Evolutionary conservation across 371 early-diverging fungal species (phyloP).

Genomic region (Mortierella sp.): DNA sequence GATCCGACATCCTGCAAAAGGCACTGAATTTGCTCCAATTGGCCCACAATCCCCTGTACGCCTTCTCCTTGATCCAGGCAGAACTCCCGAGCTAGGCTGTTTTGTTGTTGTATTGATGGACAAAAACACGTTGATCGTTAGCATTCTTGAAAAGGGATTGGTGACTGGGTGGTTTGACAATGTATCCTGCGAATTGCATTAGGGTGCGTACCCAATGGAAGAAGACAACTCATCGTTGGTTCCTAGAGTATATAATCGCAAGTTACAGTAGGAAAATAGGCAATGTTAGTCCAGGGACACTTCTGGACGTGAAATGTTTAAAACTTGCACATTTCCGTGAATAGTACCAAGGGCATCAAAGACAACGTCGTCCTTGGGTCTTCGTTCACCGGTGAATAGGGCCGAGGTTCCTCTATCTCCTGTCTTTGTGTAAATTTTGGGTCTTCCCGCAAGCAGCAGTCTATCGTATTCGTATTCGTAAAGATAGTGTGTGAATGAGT

Average conservation of each 20-base stretch:
- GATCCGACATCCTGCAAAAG: slow-evolving; percentile 90
- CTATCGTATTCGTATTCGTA: slow-evolving; percentile 6
- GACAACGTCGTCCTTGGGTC: slow-evolving; percentile 86
- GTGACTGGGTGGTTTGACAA: neutral
- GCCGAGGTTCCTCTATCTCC: slow-evolving; percentile 96
- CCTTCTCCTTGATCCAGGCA: slow-evolving; percentile 78
- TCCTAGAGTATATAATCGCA: slow-evolving; percentile 44
- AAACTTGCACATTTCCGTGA: too few species aligned
- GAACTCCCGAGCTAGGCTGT: slow-evolving; percentile 78
- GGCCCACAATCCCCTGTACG: slow-evolving; percentile 40
- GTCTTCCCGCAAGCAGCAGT: slow-evolving; percentile 34
- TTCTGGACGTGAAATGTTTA: too few species aligned
- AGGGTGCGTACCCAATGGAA: slow-evolving; percentile 37
- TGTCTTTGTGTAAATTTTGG: slow-evolving; percentile 90
- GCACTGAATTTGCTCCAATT: slow-evolving; percentile 85
- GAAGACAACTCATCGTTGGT: slow-evolving; percentile 71
- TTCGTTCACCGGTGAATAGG: slow-evolving; percentile 91
- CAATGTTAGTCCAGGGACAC: neutral
- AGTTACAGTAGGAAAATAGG: neutral
- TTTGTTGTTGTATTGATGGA: neutral
- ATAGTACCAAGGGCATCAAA: slow-evolving; percentile 88
- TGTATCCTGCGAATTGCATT: too few species aligned
- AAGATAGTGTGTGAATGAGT: neutral
- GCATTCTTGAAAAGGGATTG: neutral
- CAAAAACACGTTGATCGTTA: neutral